Base-by-base conservation (phyloP, 2,329 filamentous ascomycete genomes). In the Rhinocladiella mackenziei region DNA sequence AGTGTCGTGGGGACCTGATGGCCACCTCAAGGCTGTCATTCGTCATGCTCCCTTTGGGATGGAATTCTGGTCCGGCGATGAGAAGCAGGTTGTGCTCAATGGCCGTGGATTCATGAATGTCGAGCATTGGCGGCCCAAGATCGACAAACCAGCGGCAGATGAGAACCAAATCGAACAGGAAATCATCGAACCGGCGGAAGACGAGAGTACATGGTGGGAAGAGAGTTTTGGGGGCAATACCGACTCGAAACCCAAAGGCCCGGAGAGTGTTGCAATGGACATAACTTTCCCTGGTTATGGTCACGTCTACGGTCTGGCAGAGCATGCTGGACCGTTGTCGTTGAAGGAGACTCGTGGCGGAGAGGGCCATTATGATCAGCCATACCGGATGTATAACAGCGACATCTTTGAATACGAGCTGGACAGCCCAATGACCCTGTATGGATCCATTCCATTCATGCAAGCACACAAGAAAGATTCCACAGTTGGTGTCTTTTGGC, bases 351-450 rank as follows among this genome's bases (percentile, higher is more conserved):
- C 92, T 9, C 83, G 74, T 41, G 92, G 91, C 39, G 89, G 89
- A 17, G 79, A 88, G 14, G 88, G 86, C 50, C 86, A 88, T 58
- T 88, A 92, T 65, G 74, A 77, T 7, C 87, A 98, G 51, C 92
- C 92, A 0, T 98, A 98, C 69, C 80, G 92, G 26, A 69, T 98
- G 65, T 96, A 96, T 72, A 98, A 98, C 65, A 78, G 87, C 22
- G 92, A 98, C 63, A 92, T 98, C 8, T 98, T 98, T 58, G 92
- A 98, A 69, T 98, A 98, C 65, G 83, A 95, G 58, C 77, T 96
- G 58, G 86, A 97, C 66, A 97, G 89, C 65, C 89, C 92, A 1
- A 98, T 98, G 92, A 97, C 92, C 1, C 76, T 98, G 1, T 98
- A 98, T 60, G 92, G 92, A n/a, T 74, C 89, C 5, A 97, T 98